phyloP scores from a whole-genome alignment of 768 basidiomycete species.

The Russula lepida region DNA sequence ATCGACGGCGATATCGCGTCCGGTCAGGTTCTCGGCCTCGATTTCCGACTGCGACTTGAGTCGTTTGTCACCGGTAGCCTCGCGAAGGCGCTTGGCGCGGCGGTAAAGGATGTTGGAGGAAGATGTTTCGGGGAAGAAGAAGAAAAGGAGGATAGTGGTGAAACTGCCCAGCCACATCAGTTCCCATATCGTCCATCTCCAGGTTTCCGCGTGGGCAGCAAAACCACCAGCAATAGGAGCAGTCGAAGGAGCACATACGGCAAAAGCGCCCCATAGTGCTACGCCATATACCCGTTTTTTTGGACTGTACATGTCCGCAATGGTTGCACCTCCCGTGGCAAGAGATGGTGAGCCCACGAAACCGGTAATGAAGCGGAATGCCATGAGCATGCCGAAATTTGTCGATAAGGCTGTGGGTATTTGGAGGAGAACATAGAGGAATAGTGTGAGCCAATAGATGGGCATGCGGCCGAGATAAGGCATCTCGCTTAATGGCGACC shows the following conservation, averaged over 20 bases:
- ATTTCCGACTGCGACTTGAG: conserved; percentile 26
- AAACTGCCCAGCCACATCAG: conserved; percentile 28
- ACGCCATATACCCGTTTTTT: conserved; percentile 24
- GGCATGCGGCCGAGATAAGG: conserved; percentile 29
- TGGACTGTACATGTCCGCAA: conserved; percentile 24
- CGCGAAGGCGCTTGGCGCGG: conserved; percentile 28
- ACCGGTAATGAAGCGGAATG: conserved; percentile 32
- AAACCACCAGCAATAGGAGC: conserved; percentile 32
- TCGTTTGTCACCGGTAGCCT: conserved; percentile 26
- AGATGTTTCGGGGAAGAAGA: conserved; percentile 30
- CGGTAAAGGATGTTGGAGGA: conserved; percentile 28
- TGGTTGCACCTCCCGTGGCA: conserved; percentile 29
- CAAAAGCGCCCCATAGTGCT: conserved; percentile 26
- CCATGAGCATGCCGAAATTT: conserved; percentile 28
- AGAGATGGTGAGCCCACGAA: conserved; percentile 30
- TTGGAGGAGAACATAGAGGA: conserved; percentile 29
- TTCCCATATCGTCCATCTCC: conserved; percentile 31
- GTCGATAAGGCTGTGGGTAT: conserved; percentile 29
- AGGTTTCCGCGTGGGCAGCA: conserved; percentile 27
- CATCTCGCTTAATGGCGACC: conserved; percentile 29
- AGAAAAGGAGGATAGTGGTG: conserved; percentile 24
- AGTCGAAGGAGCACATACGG: conserved; percentile 25
- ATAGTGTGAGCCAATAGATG: conserved; percentile 28
- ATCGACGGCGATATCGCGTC: conserved; percentile 22
- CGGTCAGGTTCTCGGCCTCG: conserved; percentile 21